phyloP scores from a whole-genome alignment of 2,329 filamentous ascomycete genomes.

The Escovopsis sp. region DNA sequence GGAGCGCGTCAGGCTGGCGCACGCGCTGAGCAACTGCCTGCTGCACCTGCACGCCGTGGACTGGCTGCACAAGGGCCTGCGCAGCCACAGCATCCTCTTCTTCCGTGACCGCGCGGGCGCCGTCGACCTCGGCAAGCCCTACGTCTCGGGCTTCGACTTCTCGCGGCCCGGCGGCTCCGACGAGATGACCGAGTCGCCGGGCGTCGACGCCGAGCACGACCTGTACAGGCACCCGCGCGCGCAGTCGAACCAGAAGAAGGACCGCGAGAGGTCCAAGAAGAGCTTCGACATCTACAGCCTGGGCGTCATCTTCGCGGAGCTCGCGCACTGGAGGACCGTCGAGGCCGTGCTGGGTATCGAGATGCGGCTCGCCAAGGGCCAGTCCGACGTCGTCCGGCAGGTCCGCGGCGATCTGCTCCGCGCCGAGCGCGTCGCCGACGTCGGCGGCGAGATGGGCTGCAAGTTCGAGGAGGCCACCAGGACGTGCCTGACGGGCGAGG shows the following conservation, averaged over 20 bases:
- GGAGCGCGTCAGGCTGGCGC: conserved; percentile 34
- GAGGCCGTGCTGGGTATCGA: conserved; percentile 28
- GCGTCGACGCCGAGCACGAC: conserved; percentile 29
- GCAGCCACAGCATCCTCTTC: conserved; percentile 38
- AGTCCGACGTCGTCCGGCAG: conserved; percentile 22
- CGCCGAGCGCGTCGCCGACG: conserved; percentile 14
- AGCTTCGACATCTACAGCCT: conserved; percentile 38
- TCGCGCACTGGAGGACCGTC: conserved; percentile 37
- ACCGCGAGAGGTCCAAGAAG: conserved; percentile 27
- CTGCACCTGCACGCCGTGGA: conserved; percentile 40
- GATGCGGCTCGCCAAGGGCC: conserved; percentile 17
- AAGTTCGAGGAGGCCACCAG: conserved; percentile 23
- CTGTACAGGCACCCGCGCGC: conserved; percentile 35
- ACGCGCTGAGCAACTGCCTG: conserved; percentile 35
- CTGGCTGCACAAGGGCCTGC: conserved; percentile 45
- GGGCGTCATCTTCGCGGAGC: conserved; percentile 36
- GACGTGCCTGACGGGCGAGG: conserved; percentile 22
- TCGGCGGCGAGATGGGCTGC: conserved; percentile 25
- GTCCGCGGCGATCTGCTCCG: conserved; percentile 21
- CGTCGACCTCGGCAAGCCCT: conserved; percentile 26
- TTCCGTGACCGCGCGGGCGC: conserved; percentile 20
- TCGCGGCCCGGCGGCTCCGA: conserved; percentile 33
- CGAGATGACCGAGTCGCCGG: conserved; percentile 34
- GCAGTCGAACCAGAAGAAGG: conserved; percentile 19
- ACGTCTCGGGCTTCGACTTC: conserved; percentile 40